Evolutionary conservation across 805 yeast species (phyloP).

Genomic region (Yarrowia sp.): DNA sequence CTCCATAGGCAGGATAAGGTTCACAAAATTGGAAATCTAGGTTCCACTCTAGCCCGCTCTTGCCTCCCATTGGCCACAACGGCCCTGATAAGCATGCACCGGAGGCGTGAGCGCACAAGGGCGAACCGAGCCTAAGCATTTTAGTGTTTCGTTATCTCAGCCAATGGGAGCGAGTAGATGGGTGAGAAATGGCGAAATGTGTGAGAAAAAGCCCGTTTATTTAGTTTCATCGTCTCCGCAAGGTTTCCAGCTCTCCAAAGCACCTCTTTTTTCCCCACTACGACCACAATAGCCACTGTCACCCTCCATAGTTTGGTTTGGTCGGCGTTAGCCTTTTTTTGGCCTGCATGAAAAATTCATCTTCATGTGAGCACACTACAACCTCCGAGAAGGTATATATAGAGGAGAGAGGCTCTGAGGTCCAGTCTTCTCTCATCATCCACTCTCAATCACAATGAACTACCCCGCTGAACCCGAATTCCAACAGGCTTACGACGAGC

Average conservation of each 20-base stretch:
- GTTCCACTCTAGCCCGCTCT: slow-evolving; percentile 15
- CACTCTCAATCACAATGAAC: slow-evolving; percentile 58
- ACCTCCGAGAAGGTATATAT: slow-evolving; percentile 33
- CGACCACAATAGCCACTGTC: slow-evolving; percentile 14
- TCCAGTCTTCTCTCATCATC: neutral
- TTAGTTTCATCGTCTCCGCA: no score
- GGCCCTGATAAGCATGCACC: slow-evolving; percentile 38
- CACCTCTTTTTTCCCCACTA: neutral
- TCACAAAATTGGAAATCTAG: slow-evolving; percentile 29
- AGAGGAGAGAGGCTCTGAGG: slow-evolving; percentile 19
- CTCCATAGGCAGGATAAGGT: slow-evolving; percentile 1
- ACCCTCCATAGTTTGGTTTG: slow-evolving; percentile 8
- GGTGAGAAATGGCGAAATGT: no score
- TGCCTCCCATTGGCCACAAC: slow-evolving; percentile 29
- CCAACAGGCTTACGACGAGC: slow-evolving; percentile 97
- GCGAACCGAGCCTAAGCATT: slow-evolving; percentile 4
- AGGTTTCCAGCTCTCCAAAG: neutral
- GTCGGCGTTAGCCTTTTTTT: neutral
- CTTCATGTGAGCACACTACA: slow-evolving; percentile 36
- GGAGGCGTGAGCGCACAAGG: slow-evolving; percentile 35
- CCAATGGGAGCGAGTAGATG: slow-evolving; percentile 22
- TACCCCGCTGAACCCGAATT: slow-evolving; percentile 96
- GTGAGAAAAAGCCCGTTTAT: no score
- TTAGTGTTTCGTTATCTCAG: slow-evolving; percentile 38
- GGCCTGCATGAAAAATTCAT: slow-evolving; percentile 36